Conservation (phyloP, 495 filamentous ascomycete genomes). For the Xylaria acuta region DNA sequence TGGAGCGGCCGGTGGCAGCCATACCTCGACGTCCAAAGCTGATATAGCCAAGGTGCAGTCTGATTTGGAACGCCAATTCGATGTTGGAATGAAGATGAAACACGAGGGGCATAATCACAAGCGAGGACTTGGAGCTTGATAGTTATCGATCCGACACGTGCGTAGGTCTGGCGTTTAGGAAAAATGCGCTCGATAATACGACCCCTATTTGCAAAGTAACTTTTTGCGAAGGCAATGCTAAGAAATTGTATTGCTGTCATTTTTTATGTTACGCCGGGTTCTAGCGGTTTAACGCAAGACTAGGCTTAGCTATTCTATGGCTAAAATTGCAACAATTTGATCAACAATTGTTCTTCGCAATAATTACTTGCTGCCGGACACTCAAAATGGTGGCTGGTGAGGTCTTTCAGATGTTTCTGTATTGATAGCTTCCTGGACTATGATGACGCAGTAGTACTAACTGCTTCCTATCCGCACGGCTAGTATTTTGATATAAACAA, state of each 20-base stretch:
- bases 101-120: slow-evolving; percentile 57
- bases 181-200: slow-evolving; percentile 31
- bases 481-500: slow-evolving; percentile 7
- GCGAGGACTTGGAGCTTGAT: slow-evolving; percentile 61
- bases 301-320: background rate
- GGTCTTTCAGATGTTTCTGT: background rate
- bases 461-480: background rate
- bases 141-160: slow-evolving; percentile 16
- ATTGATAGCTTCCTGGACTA: slow-evolving; percentile 4
- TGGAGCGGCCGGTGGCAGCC: slow-evolving; percentile 25
- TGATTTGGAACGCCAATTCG: slow-evolving; percentile 66
- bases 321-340: background rate
- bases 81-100: slow-evolving; percentile 64
- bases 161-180: slow-evolving; percentile 31
- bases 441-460: background rate
- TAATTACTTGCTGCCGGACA: background rate
- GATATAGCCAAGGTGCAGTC: slow-evolving; percentile 53
- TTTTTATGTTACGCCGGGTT: background rate
- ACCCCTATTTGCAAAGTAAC: background rate
- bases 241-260: background rate
- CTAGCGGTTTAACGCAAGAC: background rate
- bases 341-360: background rate
- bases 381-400: background rate
- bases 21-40: slow-evolving; percentile 28
- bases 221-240: background rate